These are phyloP conservation scores for Miscanthus sacchariflorus DNA, from an alignment of 202 grass and related monocot species.

Conservation along the genomic window DNA sequence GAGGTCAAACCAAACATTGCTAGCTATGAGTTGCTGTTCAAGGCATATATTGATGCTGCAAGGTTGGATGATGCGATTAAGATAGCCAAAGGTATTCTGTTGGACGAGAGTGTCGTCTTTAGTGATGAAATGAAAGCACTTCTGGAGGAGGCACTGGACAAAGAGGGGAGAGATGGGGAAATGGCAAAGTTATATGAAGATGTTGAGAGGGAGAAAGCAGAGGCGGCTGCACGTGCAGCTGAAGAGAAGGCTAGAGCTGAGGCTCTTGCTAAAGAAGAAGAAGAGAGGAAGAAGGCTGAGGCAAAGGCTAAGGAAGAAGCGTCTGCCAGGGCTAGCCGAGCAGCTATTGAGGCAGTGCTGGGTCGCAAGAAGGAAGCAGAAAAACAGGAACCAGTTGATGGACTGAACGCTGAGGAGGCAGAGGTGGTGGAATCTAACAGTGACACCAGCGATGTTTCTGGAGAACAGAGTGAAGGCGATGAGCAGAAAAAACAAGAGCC, in stretches of 20 bases:
- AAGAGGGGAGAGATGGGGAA: conserved; percentile 76
- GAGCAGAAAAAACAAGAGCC: conserved; percentile 45
- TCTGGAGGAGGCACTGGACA: conserved; percentile 67
- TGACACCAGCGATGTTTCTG: conserved; percentile 16
- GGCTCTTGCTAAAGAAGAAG: conserved; percentile 86
- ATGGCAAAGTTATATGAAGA: conserved; percentile 81
- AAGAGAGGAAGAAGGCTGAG: conserved; percentile 90
- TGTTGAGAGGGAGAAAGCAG: conserved; percentile 79
- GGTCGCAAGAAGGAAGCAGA: conserved; percentile 66
- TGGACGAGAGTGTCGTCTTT: conserved; percentile 70
- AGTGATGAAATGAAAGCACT: conserved; percentile 74
- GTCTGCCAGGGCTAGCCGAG: conserved; percentile 76
- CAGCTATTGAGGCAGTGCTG: conserved; percentile 82
- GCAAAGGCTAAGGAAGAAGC: conserved; percentile 86
- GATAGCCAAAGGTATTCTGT: conserved; percentile 72
- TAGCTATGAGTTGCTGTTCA: conserved; percentile 84
- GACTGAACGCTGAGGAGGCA: conserved; percentile 50
- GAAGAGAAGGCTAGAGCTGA: conserved; percentile 95
- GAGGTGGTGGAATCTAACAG: conserved; percentile 43
- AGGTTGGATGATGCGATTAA: conserved; percentile 82
- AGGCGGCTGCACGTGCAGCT: conserved; percentile 71
- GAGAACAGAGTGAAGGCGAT: conserved; percentile 37
- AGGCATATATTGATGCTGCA: conserved; percentile 60
- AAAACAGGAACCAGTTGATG: conserved; percentile 51
- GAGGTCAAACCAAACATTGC: conserved; percentile 85